phyloP scores from a whole-genome alignment of 2,329 filamentous ascomycete species.

The Dactylellina cionopaga region DNA sequence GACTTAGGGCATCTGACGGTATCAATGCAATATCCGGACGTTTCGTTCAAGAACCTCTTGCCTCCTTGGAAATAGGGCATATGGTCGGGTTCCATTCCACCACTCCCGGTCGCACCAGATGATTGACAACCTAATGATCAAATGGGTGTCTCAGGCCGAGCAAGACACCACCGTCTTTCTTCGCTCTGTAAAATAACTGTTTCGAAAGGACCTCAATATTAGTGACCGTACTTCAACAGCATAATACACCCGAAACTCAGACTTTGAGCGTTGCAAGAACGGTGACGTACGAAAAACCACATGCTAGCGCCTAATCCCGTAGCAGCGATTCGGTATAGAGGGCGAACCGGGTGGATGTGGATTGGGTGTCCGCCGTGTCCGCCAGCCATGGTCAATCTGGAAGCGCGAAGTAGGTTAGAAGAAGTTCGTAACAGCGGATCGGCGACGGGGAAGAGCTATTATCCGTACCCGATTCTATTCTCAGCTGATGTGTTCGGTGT shows the following conservation, averaged over 20 bases:
- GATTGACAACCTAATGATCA: constrained; percentile 88
- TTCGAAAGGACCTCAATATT: neutral
- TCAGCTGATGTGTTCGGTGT: neutral
- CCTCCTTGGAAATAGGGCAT: neutral
- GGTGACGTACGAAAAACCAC: constrained; percentile 91
- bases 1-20: neutral
- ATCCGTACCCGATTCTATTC: neutral
- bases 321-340: constrained; percentile 83
- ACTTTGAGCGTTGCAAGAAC: constrained; percentile 42
- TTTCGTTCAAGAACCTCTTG: neutral
- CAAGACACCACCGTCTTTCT: constrained; percentile 91
- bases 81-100: no score
- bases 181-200: constrained; percentile 93
- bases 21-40: neutral
- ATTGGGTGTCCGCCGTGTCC: constrained; percentile 63
- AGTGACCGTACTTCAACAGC: constrained; percentile 9
- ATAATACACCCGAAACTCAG: constrained; percentile 50
- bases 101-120: no score
- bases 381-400: constrained; percentile 48
- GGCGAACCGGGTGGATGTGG: constrained; percentile 70
- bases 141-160: constrained; percentile 96
- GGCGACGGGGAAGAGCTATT: neutral
- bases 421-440: neutral
- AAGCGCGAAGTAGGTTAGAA: neutral
- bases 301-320: constrained; percentile 92